Evolutionary conservation across 331 rosid genomes (phyloP), one percentile per base, ranked within the genome.

Genomic region (Quercus lobata): DNA sequence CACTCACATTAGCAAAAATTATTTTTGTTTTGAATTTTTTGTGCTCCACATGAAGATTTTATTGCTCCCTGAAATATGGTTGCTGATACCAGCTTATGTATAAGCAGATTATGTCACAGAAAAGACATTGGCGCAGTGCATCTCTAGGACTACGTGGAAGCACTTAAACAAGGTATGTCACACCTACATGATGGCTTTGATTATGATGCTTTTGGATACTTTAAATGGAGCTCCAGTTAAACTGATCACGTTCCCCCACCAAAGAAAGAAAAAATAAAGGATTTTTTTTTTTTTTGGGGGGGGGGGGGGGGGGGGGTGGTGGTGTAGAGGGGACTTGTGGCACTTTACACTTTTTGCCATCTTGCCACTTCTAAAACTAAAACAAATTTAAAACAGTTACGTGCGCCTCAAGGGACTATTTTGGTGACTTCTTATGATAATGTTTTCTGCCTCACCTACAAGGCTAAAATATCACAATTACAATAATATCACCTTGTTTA

Each of bases 31-130:
- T 32, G 49, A 4, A 17, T 46, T 58, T 46, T 41, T 24, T 19
- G 54, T 37, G 49, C 24, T 27, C 34, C 21, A 19, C 25, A 6
- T 17, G 27, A 68, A 68, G 53, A 46, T 32, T n/a, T 34, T 27
- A 22, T 62, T 58, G 37, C 37, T 62, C n/a, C 14, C 37, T 30
- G 57, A 65, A 80, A 56, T 24, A 30, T 46, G 54, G 27, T 8
- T 77, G 22, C 72, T 71, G 55, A 79, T 69, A 46, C 41, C 73
- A 72, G 61, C 68, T 46, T 65, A 11, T 34, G 8, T 57, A n/a
- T 63, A 62, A 78, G 57, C 86, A 88, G 91, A 88, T 72, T 79
- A 71, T 68, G 41, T 79, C 85, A 14, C 86, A 83, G 83, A 83
- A 83, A 74, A 75, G 85, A 70, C 66, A 85, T 29, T 88, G 85